phyloP scores from a whole-genome alignment of 495 filamentous ascomycete species.

The Tuber microsphaerosporum region DNA sequence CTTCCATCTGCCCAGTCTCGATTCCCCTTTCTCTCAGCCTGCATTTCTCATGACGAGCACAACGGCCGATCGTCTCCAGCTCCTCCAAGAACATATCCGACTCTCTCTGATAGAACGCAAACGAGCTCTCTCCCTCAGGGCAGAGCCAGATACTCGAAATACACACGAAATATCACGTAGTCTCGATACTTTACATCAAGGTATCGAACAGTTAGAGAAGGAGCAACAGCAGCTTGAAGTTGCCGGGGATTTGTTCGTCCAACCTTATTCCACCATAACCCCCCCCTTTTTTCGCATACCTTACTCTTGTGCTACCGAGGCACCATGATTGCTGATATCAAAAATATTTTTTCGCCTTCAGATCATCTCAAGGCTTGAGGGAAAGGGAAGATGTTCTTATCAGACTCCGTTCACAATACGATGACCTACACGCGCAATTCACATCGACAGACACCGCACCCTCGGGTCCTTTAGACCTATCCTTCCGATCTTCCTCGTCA shows the following conservation, averaged over 20 bases:
- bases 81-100: slow-evolving; percentile 73
- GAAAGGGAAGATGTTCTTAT: slow-evolving; percentile 47
- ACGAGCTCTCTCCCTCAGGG: slow-evolving; percentile 77
- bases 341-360: slow-evolving; percentile 8
- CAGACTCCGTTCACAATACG: slow-evolving; percentile 53
- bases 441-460: slow-evolving; percentile 25
- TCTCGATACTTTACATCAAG: slow-evolving; percentile 74
- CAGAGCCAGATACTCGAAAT: slow-evolving; percentile 78
- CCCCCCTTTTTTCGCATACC: neutral
- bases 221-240: slow-evolving; percentile 58
- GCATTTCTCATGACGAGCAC: slow-evolving; percentile 51
- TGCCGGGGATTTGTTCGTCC: slow-evolving; percentile 51
- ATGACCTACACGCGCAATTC: slow-evolving; percentile 55
- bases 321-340: slow-evolving; percentile 9
- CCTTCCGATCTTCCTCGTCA: slow-evolving; percentile 36
- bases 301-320: neutral
- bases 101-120: slow-evolving; percentile 78
- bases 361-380: slow-evolving; percentile 27
- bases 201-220: slow-evolving; percentile 66
- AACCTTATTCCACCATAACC: slow-evolving; percentile 6
- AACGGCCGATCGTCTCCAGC: slow-evolving; percentile 54
- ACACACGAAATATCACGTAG: slow-evolving; percentile 76
- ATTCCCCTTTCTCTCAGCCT: neutral
- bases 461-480: slow-evolving; percentile 50
- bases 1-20: slow-evolving; percentile 6